These are phyloP conservation scores for Candida awuae DNA, from an alignment of 805 yeast species.

Conservation along the genomic window DNA sequence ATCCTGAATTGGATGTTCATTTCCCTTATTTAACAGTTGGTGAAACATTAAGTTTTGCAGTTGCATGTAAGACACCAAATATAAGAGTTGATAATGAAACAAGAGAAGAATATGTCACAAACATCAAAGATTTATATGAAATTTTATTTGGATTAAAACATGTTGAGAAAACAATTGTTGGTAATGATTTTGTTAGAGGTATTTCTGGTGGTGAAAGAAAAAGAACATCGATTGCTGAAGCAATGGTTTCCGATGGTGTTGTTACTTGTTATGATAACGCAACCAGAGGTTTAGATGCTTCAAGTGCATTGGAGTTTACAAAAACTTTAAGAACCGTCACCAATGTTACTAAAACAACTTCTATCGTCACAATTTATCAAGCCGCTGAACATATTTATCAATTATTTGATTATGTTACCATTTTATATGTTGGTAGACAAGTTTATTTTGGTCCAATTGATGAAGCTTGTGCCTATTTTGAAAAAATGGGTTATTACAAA, in stretches of 20 bases:
- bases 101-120: conserved; percentile 33
- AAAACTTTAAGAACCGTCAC: conserved; percentile 54
- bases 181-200: conserved; percentile 61
- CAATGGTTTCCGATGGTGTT: conserved; percentile 43
- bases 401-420: conserved; percentile 52
- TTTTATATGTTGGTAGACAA: conserved; percentile 54
- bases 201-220: conserved; percentile 69
- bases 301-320: conserved; percentile 60
- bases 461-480: conserved; percentile 47
- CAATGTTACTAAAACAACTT: conserved; percentile 46
- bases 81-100: conserved; percentile 33
- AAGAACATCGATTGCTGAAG: conserved; percentile 65
- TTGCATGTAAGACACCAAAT: conserved; percentile 49
- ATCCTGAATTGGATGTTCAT: conserved; percentile 49
- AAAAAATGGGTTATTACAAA: conserved; percentile 54
- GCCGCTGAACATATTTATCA: conserved; percentile 59
- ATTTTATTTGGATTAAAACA: conserved; percentile 53
- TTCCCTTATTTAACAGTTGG: conserved; percentile 48
- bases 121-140: conserved; percentile 38
- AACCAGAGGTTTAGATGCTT: conserved; percentile 63
- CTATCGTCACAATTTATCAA: conserved; percentile 60
- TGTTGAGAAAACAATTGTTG: conserved; percentile 55
- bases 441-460: conserved; percentile 49
- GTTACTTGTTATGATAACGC: conserved; percentile 63
- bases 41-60: conserved; percentile 47